Percentiles rank a stretch among this genome's conserved stretches.
Conservation (phyloP, 2,329 filamentous ascomycete species). For the Epichloe sp. region DNA sequence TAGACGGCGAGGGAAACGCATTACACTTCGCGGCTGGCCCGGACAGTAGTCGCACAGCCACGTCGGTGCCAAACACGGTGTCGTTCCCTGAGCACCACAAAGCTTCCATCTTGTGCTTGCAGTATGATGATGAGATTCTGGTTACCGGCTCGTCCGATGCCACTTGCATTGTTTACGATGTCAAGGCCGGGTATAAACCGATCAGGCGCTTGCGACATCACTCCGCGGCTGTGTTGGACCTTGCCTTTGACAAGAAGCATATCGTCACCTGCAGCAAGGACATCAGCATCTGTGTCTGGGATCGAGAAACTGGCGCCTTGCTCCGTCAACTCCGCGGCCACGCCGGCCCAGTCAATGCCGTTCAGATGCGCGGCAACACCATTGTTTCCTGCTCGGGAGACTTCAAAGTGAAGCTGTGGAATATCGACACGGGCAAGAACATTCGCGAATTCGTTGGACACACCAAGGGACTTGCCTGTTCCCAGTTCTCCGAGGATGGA, state of each 20-base stretch:
- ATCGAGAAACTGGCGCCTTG: conserved; percentile 63
- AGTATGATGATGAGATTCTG: conserved; percentile 86
- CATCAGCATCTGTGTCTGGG: conserved; percentile 86
- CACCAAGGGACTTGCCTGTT: conserved; percentile 86
- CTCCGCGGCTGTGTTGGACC: conserved; percentile 78
- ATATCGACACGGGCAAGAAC: conserved; percentile 74
- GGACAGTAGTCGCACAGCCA: conserved; percentile 31
- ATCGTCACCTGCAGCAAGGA: conserved; percentile 98
- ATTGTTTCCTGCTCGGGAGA: conserved; percentile 91
- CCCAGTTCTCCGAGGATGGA: conserved; percentile 93
- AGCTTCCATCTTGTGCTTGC: conserved; percentile 86
- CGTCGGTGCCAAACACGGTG: conserved; percentile 39
- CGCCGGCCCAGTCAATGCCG: conserved; percentile 85
- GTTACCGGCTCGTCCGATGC: conserved; percentile 91
- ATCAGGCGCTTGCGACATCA: conserved; percentile 68
- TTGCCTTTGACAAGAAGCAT: conserved; percentile 82
- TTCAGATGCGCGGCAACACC: conserved; percentile 85
- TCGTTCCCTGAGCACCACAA: conserved; percentile 61
- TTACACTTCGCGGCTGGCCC: conserved; percentile 42
- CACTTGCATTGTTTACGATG: conserved; percentile 82
- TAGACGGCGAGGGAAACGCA: conserved; percentile 36
- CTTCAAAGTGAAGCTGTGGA: conserved; percentile 89
- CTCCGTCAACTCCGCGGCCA: conserved; percentile 75
- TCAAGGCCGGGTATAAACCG: conserved; percentile 65
- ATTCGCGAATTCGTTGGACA: conserved; percentile 85